These are phyloP conservation scores for Eucalyptus urophylla DNA, from an alignment of 345 rosid genomes.

Conservation along the genomic window DNA sequence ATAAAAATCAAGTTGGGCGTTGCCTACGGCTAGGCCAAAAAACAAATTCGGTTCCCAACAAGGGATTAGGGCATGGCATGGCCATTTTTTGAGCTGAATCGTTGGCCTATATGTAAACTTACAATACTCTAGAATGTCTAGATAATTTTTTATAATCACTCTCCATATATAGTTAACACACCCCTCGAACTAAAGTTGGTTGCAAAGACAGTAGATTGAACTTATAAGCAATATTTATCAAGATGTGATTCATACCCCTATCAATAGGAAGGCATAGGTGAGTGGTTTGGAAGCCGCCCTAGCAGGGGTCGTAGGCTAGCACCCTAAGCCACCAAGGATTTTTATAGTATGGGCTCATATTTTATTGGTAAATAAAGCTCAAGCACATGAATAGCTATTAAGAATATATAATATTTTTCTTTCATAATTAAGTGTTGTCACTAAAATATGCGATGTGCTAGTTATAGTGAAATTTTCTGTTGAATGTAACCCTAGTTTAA, in stretches of 20 bases:
- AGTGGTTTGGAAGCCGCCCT: rapidly evolving
- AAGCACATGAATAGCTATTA: no score
- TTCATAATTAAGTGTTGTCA: background rate
- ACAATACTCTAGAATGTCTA: background rate
- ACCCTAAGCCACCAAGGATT: rapidly evolving
- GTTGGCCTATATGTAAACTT: background rate
- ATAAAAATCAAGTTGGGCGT: background rate
- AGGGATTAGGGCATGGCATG: background rate
- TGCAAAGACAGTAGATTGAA: rapidly evolving
- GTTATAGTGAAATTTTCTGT: rapidly evolving
- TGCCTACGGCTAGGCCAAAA: background rate
- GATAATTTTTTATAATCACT: no score
- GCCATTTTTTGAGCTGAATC: no score
- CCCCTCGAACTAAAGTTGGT: rapidly evolving
- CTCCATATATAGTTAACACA: background rate
- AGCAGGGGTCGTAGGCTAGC: rapidly evolving
- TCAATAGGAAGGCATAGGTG: rapidly evolving
- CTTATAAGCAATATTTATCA: background rate
- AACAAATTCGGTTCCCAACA: background rate
- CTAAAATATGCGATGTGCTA: rapidly evolving
- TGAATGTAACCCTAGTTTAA: no score
- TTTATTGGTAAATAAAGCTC: rapidly evolving
- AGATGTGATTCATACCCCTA: rapidly evolving
- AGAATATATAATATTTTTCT: no score
- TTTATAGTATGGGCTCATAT: rapidly evolving